Evolutionary conservation across 371 early-diverging fungal species (phyloP), one percentile per base, ranked within the genome.

Genomic region (Mucor irregularis): DNA sequence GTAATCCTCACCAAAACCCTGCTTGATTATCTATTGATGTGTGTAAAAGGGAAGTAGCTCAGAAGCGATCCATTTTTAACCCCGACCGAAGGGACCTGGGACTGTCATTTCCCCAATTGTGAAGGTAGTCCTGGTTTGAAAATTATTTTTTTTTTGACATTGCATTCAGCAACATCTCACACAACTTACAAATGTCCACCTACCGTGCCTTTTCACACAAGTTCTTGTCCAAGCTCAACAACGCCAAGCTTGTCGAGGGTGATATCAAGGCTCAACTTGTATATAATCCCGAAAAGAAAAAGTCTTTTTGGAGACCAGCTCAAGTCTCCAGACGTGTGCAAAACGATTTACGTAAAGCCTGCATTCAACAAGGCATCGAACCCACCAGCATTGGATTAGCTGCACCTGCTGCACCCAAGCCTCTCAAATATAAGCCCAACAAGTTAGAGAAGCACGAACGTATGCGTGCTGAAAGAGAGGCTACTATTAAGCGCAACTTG

Each of bases 401-500:
- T 0, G 34, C 71, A 7, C 46, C 46, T 13, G 29, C 56, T 5
- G 35, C 65, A 3, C 48, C 58, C 7, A 82, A 78, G 37, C 57
- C 74, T 0, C 56, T 84, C 24, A 76, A 72, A 31, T 71, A 66
- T 53, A 76, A 81, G 58, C 82, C 85, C 16, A 81, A 83, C 49
- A 87, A 86, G 68, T 76, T 83, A 7, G 85, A 84, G 54, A 83
- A 84, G 63, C 82, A 82, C 59, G 84, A 85, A 68, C 73, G 86
- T 39, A 68, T 68, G 69, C 83, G 84, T 37, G 73, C 71, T 6
- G 78, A 75, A 56, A 78, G 82, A 53, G 63, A 79, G 51, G 71
- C 70, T 14, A 74, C 40, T 5, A 79, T 79, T 48, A 61, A 62
- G 37, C 66, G 67, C 35, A 76, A 75, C 30, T 40, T 79, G 45